A percentile compares a stretch with the other conserved stretches of the same genome.
Evolutionary conservation across 177 flowering plant genomes (phyloP).

Genomic region (Vitis hybrid): DNA sequence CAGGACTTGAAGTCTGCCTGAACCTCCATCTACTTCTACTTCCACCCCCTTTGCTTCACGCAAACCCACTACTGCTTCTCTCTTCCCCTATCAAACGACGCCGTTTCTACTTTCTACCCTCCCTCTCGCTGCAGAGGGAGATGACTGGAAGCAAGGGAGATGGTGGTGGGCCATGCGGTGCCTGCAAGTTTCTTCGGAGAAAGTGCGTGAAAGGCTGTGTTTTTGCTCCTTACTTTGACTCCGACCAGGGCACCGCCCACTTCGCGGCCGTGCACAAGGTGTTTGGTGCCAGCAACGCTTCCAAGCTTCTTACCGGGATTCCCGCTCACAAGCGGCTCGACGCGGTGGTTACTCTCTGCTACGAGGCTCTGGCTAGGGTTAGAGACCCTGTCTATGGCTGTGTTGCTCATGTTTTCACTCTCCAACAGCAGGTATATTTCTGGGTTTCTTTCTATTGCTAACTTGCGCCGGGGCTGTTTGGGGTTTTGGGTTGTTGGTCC

Average conservation of each 20-base stretch:
- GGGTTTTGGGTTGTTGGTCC: not conserved
- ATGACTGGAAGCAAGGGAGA: constrained; percentile 14
- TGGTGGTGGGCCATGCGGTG: constrained; percentile 66
- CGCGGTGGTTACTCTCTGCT: constrained; percentile 63
- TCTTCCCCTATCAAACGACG: not conserved
- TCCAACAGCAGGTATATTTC: constrained; percentile 59
- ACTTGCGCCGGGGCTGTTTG: not conserved
- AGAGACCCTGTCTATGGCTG: constrained; percentile 69
- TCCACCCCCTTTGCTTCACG: constrained; percentile 55
- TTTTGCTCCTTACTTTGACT: constrained; percentile 69
- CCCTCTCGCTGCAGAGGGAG: constrained; percentile 8
- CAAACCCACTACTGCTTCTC: constrained; percentile 22
- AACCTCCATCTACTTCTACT: too few species aligned
- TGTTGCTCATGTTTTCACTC: constrained; percentile 59
- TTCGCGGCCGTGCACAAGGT: constrained; percentile 79
- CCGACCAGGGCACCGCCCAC: constrained; percentile 62
- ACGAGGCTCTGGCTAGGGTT: constrained; percentile 66
- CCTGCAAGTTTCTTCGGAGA: constrained; percentile 68
- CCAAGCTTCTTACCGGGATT: constrained; percentile 49
- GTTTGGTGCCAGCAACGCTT: constrained; percentile 76
- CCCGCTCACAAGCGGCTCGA: constrained; percentile 56
- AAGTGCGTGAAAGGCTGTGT: constrained; percentile 64
- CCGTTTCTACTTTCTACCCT: not conserved
- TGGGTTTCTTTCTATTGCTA: not conserved
- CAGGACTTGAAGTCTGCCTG: too few species aligned